Base-by-base conservation (phyloP, 2,329 filamentous ascomycete genomes). In the Fusarium gaditjirri region DNA sequence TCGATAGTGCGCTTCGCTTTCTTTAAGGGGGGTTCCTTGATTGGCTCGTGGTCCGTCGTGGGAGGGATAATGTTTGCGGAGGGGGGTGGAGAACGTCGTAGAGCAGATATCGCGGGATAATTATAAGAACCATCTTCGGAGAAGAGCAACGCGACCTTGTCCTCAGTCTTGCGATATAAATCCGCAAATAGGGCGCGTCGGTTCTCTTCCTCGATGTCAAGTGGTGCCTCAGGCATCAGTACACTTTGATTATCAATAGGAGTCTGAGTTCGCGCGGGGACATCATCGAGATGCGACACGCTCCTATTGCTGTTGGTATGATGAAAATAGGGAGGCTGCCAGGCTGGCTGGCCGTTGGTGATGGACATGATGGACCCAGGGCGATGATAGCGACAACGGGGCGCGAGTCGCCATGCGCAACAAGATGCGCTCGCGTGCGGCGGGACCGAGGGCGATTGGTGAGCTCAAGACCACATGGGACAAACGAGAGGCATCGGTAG, bases 101-200 rank as follows among this genome's bases (percentile, higher is more conserved):
- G 84, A 61, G 87, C 84, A 76, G 88, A 85, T 80, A 90, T 88
- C 61, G 84, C 86, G 70, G 82, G 77, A 66, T 80, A 74, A 71
- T 90, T 86, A 75, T 89, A 86, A 67, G 81, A 81, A 77, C 89
- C 85, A 79, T 89, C 84, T 70, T 87, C 84, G 76, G 83, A 79
- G 80, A 97, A 97, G n/a, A 98, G 85, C 44, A 90, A 85, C 70
- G 90, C 89, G 78, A 98, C 91, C 82, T 90, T 92, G 75, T 90
- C 88, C 83, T 98, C 94, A 76, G 90, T 92, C 81, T 89, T 89
- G 79, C 89, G 89, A 86, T 93, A 97, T 61, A 95, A 85, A 64
- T 94, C 90, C 80, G 90, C 89, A 82, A 98, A 96, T 79, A 91
- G 86, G 78, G 90, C 87, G 82, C 92, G 91, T 80, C 90, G 88